Conservation (phyloP, 164 flowering plant species). For the Liriodendron chinense region DNA sequence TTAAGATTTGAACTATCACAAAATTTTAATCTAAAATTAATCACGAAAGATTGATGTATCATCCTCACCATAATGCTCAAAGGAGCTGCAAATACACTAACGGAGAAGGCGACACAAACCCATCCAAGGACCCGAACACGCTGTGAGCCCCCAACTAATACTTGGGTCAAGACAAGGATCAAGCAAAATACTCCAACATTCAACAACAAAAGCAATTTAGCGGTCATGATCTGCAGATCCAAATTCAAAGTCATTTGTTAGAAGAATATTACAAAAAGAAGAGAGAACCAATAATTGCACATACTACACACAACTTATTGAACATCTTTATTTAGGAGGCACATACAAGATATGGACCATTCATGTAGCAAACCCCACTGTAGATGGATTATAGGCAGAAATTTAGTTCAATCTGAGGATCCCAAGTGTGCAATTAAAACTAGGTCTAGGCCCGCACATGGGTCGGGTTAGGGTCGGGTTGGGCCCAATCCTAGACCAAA, state of each 20-base stretch:
- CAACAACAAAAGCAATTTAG: conserved; percentile 44
- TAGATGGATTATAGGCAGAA: too few species aligned
- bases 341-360: too few species aligned
- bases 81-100: conserved; percentile 73
- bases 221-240: conserved; percentile 40
- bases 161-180: conserved; percentile 38
- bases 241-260: neutral
- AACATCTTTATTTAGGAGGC: too few species aligned
- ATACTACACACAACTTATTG: neutral
- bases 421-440: too few species aligned
- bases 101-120: conserved; percentile 59
- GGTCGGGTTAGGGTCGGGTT: too few species aligned
- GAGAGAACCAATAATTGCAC: neutral
- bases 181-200: conserved; percentile 48
- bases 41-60: neutral
- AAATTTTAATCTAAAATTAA: too few species aligned
- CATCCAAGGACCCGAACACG: conserved; percentile 58
- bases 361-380: too few species aligned
- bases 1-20: too few species aligned
- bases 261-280: neutral
- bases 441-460: too few species aligned
- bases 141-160: conserved; percentile 32
- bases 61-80: conserved; percentile 62
- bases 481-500: too few species aligned
- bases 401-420: too few species aligned